phyloP scores from a whole-genome alignment of 805 yeast genomes.

The Debaryomyces prosopidis region DNA sequence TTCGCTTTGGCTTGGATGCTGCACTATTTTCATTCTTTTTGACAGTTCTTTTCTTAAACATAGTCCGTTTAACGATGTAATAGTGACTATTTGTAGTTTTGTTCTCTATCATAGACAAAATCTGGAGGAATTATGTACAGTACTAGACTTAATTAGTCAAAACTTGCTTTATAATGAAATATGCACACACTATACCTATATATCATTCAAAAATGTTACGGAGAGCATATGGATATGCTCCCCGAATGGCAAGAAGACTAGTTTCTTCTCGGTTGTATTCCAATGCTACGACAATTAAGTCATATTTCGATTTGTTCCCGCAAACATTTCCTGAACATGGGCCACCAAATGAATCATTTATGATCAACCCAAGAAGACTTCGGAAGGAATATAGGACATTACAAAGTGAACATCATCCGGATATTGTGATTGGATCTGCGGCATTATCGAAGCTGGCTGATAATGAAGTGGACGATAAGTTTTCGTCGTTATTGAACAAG shows the following conservation, averaged over 20 bases:
- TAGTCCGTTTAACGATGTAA: constrained; percentile 3
- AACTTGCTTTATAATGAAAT: no score
- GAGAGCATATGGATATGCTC: not conserved
- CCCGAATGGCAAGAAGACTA: not conserved
- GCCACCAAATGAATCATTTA: constrained; percentile 62
- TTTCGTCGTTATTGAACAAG: constrained; percentile 61
- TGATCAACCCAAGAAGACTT: constrained; percentile 52
- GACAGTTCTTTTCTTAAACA: constrained; percentile 26
- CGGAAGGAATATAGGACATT: constrained; percentile 73
- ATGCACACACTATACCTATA: no score
- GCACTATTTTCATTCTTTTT: constrained; percentile 8
- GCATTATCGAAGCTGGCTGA: constrained; percentile 12
- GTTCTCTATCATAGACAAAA: not conserved
- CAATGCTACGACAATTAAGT: constrained; percentile 3
- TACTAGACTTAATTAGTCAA: not conserved
- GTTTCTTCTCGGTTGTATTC: not conserved
- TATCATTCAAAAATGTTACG: not conserved
- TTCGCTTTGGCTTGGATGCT: not conserved
- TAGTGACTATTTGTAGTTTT: not conserved
- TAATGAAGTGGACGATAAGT: constrained; percentile 24
- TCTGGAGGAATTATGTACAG: not conserved
- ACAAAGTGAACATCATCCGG: constrained; percentile 85
- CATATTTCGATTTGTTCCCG: constrained; percentile 71
- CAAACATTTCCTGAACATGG: constrained; percentile 65
- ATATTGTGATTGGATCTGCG: constrained; percentile 41